Evolutionary conservation across 2,329 filamentous ascomycete species (phyloP), one percentile per base, ranked within the genome.

Genomic region (Botryosphaeria agaves): DNA sequence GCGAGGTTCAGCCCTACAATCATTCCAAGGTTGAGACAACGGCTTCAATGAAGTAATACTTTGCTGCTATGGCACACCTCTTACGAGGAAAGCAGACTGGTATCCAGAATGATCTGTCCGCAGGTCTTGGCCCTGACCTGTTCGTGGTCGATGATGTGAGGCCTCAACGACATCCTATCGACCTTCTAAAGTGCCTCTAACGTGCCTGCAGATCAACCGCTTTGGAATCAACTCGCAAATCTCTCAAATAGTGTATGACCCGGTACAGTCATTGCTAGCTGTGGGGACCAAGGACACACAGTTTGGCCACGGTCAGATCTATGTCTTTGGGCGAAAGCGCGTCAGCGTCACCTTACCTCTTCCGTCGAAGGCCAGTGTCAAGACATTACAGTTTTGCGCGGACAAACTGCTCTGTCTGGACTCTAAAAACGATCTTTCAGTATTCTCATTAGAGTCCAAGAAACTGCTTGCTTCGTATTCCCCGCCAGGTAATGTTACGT

Each of bases 51-150:
- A 34, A 57, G 49, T 16, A n/a, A n/a, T n/a, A n/a, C n/a, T n/a
- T n/a, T 51, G 48, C 33, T 47, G 43, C 39, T 47, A 94, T 94
- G 85, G 74, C 85, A 32, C 72, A 79, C 44, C 87, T 95, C 51
- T 61, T 98, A 38, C 69, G 89, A 51, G 79, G 81, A 44, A 94
- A 92, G 65, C 89, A 95, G 65, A 72, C 83, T 34, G 89, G 89
- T 46, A 78, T 98, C 44, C 78, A 84, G 51, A 81, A 77, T 56
- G 89, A 95, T 58, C 68, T 98, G 41, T 93, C 85, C 31, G 74
- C 75, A 12, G 79, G 76, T 41, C 72, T 95, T 38, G 64, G 72
- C 12, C 69, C 82, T 21, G 79, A 82, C 37, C 59, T 81, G 9
- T 93, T 95, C 50, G 62, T 70, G 35, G 71, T 87, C 15, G 84